Conservation (phyloP, 108 stramenopile genomes). For the Skeletonema costatum region DNA sequence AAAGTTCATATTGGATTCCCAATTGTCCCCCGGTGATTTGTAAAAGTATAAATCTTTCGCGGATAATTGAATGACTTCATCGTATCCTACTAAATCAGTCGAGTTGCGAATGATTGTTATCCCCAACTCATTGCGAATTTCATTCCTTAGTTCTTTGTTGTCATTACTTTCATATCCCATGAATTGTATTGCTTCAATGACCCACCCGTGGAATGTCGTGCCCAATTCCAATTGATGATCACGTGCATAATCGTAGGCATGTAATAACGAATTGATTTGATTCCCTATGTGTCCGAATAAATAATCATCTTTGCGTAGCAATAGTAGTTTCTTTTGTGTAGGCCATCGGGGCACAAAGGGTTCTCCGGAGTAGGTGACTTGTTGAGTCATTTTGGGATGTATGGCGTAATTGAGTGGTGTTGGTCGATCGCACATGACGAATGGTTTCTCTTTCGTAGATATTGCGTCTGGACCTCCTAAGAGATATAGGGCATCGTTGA, state of each 20-base stretch:
- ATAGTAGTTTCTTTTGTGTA: background rate
- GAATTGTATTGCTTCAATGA: constrained; percentile 15
- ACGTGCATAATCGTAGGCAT: constrained; percentile 37
- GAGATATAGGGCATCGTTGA: background rate
- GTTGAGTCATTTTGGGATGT: background rate
- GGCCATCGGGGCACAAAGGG: background rate
- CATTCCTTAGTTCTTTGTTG: constrained; percentile 8
- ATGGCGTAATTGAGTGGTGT: constrained; percentile 1
- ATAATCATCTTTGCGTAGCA: background rate
- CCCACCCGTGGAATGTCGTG: constrained; percentile 27
- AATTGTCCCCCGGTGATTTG: constrained; percentile 3
- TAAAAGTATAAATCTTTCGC: constrained; percentile 27
- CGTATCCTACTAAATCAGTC: background rate
- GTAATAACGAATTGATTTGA: constrained; percentile 26
- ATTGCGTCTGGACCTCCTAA: background rate
- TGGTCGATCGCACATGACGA: background rate
- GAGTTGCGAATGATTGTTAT: constrained; percentile 18
- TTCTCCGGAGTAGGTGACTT: background rate
- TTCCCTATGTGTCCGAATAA: constrained; percentile 14
- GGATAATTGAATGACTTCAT: constrained; percentile 3
- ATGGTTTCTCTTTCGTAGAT: background rate
- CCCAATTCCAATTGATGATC: constrained; percentile 29
- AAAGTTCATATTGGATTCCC: background rate
- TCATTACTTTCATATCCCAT: constrained; percentile 5
- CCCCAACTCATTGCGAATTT: constrained; percentile 22